A percentile compares a stretch with the other conserved stretches of the same genome.
Evolutionary conservation across 345 rosid genomes (phyloP).

Genomic region (Gossypium sturtianum): DNA sequence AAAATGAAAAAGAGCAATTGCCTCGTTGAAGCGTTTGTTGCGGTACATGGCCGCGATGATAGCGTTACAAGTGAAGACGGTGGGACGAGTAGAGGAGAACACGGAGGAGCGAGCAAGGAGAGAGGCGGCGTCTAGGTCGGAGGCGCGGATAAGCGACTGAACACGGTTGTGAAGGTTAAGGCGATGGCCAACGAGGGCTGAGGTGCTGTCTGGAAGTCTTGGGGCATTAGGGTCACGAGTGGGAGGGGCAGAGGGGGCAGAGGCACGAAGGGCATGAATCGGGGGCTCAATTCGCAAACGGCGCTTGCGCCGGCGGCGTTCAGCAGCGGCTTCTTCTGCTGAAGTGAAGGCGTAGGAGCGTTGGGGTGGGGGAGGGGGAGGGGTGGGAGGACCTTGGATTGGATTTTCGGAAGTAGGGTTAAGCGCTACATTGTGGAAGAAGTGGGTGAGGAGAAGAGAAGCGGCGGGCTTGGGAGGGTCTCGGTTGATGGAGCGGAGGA

Average conservation of each 20-base stretch:
- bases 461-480: constrained; percentile 3
- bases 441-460: constrained; percentile 11
- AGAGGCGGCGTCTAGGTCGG: constrained; percentile 89
- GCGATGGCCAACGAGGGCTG: constrained; percentile 71
- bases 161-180: constrained; percentile 92
- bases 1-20: constrained; percentile 65
- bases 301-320: constrained; percentile 86
- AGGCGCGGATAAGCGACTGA: constrained; percentile 89
- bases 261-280: constrained; percentile 71
- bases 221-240: constrained; percentile 92
- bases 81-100: constrained; percentile 64
- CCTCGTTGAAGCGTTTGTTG: constrained; percentile 68
- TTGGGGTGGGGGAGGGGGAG: constrained; percentile 11
- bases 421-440: constrained; percentile 19
- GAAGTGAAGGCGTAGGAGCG: constrained; percentile 71
- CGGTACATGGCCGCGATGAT: constrained; percentile 93
- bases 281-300: constrained; percentile 93
- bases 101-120: constrained; percentile 71
- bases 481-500: constrained; percentile 31
- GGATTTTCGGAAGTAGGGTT: background rate
- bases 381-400: constrained; percentile 6
- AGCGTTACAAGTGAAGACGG: constrained; percentile 98
- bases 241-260: constrained; percentile 41
- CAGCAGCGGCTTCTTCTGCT: constrained; percentile 96
- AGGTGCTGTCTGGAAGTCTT: constrained; percentile 84